These are phyloP conservation scores for Saturnispora sekii DNA, from an alignment of 805 yeast genomes.

Conservation along the genomic window DNA sequence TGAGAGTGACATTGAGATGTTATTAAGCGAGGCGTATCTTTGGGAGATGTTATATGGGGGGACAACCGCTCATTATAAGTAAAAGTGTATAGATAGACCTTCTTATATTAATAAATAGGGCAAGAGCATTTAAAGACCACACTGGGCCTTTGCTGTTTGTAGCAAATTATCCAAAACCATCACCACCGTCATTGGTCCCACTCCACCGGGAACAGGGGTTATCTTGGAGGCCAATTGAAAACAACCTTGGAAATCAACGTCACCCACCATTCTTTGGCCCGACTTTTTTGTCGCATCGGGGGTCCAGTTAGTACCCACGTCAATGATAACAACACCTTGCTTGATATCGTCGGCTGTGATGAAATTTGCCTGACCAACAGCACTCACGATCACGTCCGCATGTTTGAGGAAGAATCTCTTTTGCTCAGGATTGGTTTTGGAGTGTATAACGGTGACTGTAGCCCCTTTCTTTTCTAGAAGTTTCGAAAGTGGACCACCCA, in stretches of 20 bases:
- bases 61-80: conserved; percentile 76
- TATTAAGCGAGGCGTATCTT: conserved; percentile 90
- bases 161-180: conserved; percentile 83
- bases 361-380: conserved; percentile 79
- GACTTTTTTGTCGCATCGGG: conserved; percentile 65
- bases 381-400: conserved; percentile 88
- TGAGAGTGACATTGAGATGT: conserved; percentile 81
- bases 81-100: not conserved
- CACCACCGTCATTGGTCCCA: conserved; percentile 98
- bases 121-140: conserved; percentile 11
- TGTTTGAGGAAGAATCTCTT: conserved; percentile 37
- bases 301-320: conserved; percentile 90
- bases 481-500: conserved; percentile 88
- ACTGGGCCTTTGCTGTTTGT: conserved; percentile 48
- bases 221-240: conserved; percentile 52
- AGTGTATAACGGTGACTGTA: conserved; percentile 83
- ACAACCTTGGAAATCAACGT: conserved; percentile 74
- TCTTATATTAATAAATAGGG: not conserved
- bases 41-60: conserved; percentile 92
- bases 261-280: conserved; percentile 87
- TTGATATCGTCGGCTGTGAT: conserved; percentile 87
- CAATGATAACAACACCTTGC: conserved; percentile 75
- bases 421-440: conserved; percentile 56
- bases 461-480: conserved; percentile 70
- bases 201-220: conserved; percentile 99